Percentiles rank a stretch among this genome's conserved stretches.
Evolutionary conservation across 2,329 filamentous ascomycete genomes (phyloP).

Genomic region (Gaeumannomyces sp.): DNA sequence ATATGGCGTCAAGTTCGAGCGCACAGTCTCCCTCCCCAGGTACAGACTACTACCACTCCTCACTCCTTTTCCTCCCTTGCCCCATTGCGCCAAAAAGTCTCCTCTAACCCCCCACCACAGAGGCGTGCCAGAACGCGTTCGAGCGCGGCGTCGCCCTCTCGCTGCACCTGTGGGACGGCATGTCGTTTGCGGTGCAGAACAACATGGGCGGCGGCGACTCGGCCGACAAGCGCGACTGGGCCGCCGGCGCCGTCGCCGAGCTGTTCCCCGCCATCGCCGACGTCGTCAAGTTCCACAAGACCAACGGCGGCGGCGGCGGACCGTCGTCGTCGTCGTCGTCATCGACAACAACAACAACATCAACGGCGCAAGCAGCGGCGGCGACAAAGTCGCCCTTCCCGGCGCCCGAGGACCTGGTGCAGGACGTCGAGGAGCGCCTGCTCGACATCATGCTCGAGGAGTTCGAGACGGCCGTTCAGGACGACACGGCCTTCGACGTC

Average conservation of each 20-base stretch:
- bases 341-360: conserved; percentile 11
- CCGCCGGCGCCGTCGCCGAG: conserved; percentile 80
- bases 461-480: conserved; percentile 88
- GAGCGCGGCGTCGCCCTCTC: conserved; percentile 82
- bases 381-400: conserved; percentile 20
- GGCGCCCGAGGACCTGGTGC: conserved; percentile 51
- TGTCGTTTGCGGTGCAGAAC: conserved; percentile 80
- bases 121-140: conserved; percentile 58
- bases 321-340: too few species aligned
- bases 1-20: conserved; percentile 9
- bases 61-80: not conserved
- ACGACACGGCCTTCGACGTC: conserved; percentile 72
- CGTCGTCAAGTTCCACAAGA: conserved; percentile 19
- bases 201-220: conserved; percentile 82
- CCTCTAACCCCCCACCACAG: conserved; percentile 25
- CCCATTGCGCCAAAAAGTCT: not conserved
- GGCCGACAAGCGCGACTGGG: conserved; percentile 90
- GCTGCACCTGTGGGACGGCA: conserved; percentile 81
- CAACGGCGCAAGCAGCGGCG: conserved; percentile 17
- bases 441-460: conserved; percentile 92
- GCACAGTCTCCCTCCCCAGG: conserved; percentile 8
- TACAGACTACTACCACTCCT: not conserved
- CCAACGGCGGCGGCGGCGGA: conserved; percentile 9
- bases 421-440: conserved; percentile 76
- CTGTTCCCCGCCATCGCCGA: conserved; percentile 64